Percentiles rank a stretch among this genome's conserved stretches.
Evolutionary conservation across 2,329 filamentous ascomycete species (phyloP).

Genomic region (Talaromyces verruculosus): DNA sequence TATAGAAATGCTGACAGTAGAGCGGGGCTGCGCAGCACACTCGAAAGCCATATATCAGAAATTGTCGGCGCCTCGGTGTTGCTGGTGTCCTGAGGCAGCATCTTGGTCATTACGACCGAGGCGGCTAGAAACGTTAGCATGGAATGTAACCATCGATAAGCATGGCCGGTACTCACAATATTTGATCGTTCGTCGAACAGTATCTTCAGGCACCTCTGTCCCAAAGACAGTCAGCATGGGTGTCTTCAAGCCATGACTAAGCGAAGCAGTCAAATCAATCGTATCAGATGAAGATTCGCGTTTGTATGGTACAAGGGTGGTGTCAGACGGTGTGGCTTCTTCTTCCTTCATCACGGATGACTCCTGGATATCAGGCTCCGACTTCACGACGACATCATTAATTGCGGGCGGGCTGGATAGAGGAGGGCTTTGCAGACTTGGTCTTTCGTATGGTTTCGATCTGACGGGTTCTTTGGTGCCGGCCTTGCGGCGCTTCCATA

Average conservation of each 20-base stretch:
- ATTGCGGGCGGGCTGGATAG: not conserved
- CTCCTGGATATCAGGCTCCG: not conserved
- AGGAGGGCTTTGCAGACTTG: not conserved
- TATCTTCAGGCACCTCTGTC: slow-evolving; percentile 18
- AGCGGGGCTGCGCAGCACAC: slow-evolving; percentile 19
- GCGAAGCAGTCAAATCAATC: slow-evolving; percentile 3
- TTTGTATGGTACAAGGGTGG: not conserved
- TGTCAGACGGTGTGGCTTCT: not conserved
- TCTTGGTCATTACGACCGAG: slow-evolving; percentile 22
- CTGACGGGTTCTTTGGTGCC: slow-evolving; percentile 16
- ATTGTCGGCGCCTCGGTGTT: not conserved
- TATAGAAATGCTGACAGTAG: slow-evolving; percentile 21
- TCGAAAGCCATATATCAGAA: slow-evolving; percentile 21
- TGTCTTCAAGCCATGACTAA: slow-evolving; percentile 17
- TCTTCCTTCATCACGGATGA: slow-evolving; percentile 4
- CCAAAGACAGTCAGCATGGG: slow-evolving; percentile 20
- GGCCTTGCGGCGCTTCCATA: slow-evolving; percentile 27
- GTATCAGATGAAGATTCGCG: slow-evolving; percentile 8
- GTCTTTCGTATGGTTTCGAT: slow-evolving; percentile 18
- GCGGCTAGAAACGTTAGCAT: slow-evolving; percentile 12
- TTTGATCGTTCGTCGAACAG: slow-evolving; percentile 20
- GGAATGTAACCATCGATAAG: not conserved
- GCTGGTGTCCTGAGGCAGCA: slow-evolving; percentile 14
- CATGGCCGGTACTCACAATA: slow-evolving; percentile 16
- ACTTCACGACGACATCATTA: not conserved